Base-by-base conservation (phyloP, 2,329 filamentous ascomycete species). In the Fusarium chaquense region DNA sequence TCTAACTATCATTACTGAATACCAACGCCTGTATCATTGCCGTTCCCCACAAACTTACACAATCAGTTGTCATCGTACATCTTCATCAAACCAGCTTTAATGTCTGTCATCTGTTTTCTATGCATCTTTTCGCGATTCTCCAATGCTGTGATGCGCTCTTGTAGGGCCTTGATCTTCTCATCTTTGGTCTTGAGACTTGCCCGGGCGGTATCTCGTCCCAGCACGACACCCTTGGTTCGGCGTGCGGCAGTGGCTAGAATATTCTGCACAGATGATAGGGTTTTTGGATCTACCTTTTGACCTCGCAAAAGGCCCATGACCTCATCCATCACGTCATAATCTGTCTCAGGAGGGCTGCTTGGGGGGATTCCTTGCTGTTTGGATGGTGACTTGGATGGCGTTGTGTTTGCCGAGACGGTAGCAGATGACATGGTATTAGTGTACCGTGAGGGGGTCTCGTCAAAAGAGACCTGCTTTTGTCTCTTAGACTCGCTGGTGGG, bases 131-230 rank as follows among this genome's bases (percentile, higher is more conserved):
- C 74, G 58, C 75, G 72, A 26, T 79, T 79, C 75, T 85, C 82
- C n/a, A 85, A 71, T 18, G 75, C 77, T 10, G 72, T 73, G 6
- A 84, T 71, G 32, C 76, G 73, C 40, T 75, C 75, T 73, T 83
- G 78, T 55, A 85, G 62, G 54, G 70, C 65, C 6, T 77, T 77
- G 43, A 81, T 78, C 52, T 74, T 76, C n/a, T 74, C 74, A 32
- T 95, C 90, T 68, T 89, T 90, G 6, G 84, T 83, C 74, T 87
- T 89, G 35, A 93, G 75, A 6, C 85, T 86, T 11, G 86, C 77
- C n/a, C 92, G 81, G 5, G 87, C 85, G 9, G 90, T 86, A 63
- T 95, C 91, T 4, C 91, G 83, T 1, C 91, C 90, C 65, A 85
- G 85, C 40, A 83, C 82, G 22, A 92, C 83, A 0, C 91, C 92